A percentile compares a stretch with the other conserved stretches of the same genome.
phyloP scores from a whole-genome alignment of 2,329 filamentous ascomycete genomes.

The Metarhizium guizhouense region DNA sequence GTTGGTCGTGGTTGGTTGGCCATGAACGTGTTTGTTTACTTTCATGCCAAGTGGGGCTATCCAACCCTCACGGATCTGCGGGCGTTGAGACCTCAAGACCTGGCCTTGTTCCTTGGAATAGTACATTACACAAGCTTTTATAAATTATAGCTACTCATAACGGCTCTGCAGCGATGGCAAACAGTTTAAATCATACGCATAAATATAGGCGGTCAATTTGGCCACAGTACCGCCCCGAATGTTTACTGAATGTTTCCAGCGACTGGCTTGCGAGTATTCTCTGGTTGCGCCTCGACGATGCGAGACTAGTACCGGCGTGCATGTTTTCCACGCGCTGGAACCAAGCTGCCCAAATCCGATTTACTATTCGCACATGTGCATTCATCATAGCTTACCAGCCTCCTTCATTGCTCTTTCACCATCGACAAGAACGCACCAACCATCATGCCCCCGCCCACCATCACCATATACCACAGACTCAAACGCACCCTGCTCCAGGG shows the following conservation, averaged over 20 bases:
- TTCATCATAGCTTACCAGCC: constrained; percentile 40
- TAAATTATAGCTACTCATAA: too few relatives aligned
- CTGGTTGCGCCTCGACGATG: too few relatives aligned
- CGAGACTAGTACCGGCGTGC: too few relatives aligned
- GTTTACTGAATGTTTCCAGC: too few relatives aligned
- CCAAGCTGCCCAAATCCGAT: not conserved
- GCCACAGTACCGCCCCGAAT: too few relatives aligned
- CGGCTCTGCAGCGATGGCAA: too few relatives aligned
- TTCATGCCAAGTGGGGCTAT: constrained; percentile 9
- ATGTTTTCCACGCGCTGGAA: not conserved
- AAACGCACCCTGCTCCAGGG: constrained; percentile 51
- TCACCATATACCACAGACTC: constrained; percentile 59
- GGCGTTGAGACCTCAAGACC: not conserved
- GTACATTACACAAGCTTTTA: too few relatives aligned
- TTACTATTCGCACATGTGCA: not conserved
- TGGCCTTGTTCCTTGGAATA: not conserved
- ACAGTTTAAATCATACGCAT: too few relatives aligned
- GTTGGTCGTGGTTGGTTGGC: not conserved
- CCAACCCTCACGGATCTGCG: not conserved
- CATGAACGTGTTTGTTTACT: constrained; percentile 24
- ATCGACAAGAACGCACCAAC: constrained; percentile 84
- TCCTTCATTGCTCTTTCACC: constrained; percentile 56
- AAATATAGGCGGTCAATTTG: too few relatives aligned
- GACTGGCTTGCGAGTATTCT: too few relatives aligned
- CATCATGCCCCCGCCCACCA: constrained; percentile 57